Base-by-base conservation (phyloP, 305 asterid genomes). In the Petunia hybrid region DNA sequence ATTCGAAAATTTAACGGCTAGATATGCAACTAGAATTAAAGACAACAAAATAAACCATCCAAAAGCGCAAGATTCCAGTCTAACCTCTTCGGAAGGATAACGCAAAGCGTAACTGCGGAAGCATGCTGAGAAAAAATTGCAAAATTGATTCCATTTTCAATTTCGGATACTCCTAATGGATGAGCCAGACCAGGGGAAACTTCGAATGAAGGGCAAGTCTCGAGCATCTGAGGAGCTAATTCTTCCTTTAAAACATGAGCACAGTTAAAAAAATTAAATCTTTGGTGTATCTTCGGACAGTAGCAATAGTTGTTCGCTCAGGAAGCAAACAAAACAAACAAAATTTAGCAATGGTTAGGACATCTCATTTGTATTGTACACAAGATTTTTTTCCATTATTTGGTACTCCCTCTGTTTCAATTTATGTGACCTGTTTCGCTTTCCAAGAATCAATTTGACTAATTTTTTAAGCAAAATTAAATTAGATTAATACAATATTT, bases 61-160 rank as follows among this genome's bases (percentile, higher is more conserved):
- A 76, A 79, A 75, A 77, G 66, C 45, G 46, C 31, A 22, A 81
- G 82, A 61, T 75, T 77, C 46, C 59, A 82, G 66, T 76, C 89
- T 53, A 63, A 95, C 99, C 99, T 90, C 80, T 86, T 88, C 60
- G 88, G 90, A 83, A 89, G 95, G 80, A 85, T 70, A 80, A 95
- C 86, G 85, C 98, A 91, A 53, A 96, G 99, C 8, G 95, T 93
- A 84, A 94, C 94, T 36, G 91, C 83, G 57, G 95, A 91, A 80
- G 98, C 97, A 94, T 94, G 92, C 86, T 88, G 94, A 55, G 99
- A 92, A 86, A 92, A 96, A 81, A 96, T 87, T 8, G 99, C 97
- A 86, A 96, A 96, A 86, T 96, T 96, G 84, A 81, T 88, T 76
- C 99, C 98, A 83, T 43, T 86, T 87, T 94, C 98, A 80, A 88